Evolutionary conservation across 2,329 filamentous ascomycete genomes (phyloP).

Genomic region (Arthrobotrys entomopaga): DNA sequence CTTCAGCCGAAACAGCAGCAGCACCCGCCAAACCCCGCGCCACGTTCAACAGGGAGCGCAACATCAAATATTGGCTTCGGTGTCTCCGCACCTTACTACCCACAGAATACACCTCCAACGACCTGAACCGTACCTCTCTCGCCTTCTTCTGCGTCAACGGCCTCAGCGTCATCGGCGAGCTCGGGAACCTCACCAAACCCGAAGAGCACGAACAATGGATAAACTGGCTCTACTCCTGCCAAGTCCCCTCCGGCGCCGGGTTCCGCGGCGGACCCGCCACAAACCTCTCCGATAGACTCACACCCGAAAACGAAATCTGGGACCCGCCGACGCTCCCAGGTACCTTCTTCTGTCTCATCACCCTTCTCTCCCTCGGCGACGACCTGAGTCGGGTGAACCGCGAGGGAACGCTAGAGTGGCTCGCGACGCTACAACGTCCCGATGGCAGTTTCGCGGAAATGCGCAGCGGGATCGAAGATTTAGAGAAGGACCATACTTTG

Average conservation of each 20-base stretch:
- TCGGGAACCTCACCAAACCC: slow-evolving; percentile 67
- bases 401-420: slow-evolving; percentile 75
- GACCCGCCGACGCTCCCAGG: slow-evolving; percentile 85
- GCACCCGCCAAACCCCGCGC: slow-evolving; percentile 32
- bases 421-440: slow-evolving; percentile 77
- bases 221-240: slow-evolving; percentile 85
- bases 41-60: slow-evolving; percentile 70
- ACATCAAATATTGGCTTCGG: slow-evolving; percentile 91
- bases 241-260: slow-evolving; percentile 80
- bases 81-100: slow-evolving; percentile 86
- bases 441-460: slow-evolving; percentile 92
- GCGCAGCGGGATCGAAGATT: slow-evolving; percentile 65
- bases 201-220: slow-evolving; percentile 70
- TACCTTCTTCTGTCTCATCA: slow-evolving; percentile 85
- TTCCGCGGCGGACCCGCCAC: slow-evolving; percentile 87
- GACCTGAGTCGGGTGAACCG: slow-evolving; percentile 74
- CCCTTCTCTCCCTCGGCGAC: slow-evolving; percentile 71
- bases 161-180: slow-evolving; percentile 78
- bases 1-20: slow-evolving; percentile 11
- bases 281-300: slow-evolving; percentile 66
- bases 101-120: slow-evolving; percentile 82
- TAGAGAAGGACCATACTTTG: slow-evolving; percentile 72
- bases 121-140: slow-evolving; percentile 88
- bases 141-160: slow-evolving; percentile 89
- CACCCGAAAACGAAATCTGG: slow-evolving; percentile 61